Base-by-base conservation (phyloP, 805 yeast species). In the Pichia sporocuriosa region DNA sequence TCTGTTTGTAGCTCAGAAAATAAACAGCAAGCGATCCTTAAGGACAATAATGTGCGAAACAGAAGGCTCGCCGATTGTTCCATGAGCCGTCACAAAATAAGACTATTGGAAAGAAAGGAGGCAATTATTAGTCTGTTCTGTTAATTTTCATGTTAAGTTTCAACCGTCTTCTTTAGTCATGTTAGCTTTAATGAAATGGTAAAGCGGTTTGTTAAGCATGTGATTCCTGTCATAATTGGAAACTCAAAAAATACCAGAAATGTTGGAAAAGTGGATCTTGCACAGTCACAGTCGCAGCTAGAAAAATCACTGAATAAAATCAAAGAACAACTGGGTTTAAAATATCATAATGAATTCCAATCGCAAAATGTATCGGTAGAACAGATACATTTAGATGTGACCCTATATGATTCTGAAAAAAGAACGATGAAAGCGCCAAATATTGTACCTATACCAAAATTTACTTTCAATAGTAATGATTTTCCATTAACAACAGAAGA, bases 401-500 rank as follows among this genome's bases (percentile, higher is more conserved):
- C 13, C 15, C 6, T 12, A 26, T 26, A 12, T 26, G 29, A 26
- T 6, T 12, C 15, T 12, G 6, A 6, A 5, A 26, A 8, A 26
- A 26, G 13, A 11, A 12, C 10, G 9, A 7, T 26, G 10, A 15
- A 12, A 7, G 29, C 6, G 5, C 31, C 30, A 8, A 15, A 25
- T 13, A 26, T 11, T 35, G n/a, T 17, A 10, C 38, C 38, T 19
- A 35, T 35, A 19, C n/a, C 7, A 9, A 35, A 27, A 3, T 45
- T 48, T 27, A 37, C 25, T 19, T 42, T 48, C 20, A 24, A 38
- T 16, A 31, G 16, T 17, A 17, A 25, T 13, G 41, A 36, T 24
- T 47, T 19, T 36, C 21, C 28, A 15, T 19, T 35, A 4, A 23
- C 40, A n/a, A 26, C 38, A 8, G 27, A 41, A 12, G 53, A 53